Conservation (phyloP, 768 basidiomycete genomes). For the Gelatoporia subvermispora region DNA sequence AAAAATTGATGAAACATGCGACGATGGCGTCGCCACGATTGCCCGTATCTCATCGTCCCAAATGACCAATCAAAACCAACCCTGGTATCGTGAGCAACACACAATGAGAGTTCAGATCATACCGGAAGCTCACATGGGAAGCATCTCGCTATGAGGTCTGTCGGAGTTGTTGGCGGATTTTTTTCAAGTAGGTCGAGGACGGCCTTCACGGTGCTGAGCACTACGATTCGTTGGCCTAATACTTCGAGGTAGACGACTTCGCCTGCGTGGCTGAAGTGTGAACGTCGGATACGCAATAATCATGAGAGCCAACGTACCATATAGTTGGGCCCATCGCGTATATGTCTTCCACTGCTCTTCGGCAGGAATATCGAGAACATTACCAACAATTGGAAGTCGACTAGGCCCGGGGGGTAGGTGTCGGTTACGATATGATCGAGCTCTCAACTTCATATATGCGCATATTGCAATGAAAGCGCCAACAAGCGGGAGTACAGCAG, state of each 20-base stretch:
- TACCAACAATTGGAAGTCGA: neutral
- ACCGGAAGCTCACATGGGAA: neutral
- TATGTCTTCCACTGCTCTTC: constrained; percentile 6
- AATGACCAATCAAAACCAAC: constrained; percentile 3
- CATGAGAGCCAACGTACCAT: neutral
- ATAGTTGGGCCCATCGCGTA: neutral
- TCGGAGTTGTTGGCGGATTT: constrained; percentile 26
- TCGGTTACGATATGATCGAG: neutral
- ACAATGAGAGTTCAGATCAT: neutral
- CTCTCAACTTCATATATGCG: no score
- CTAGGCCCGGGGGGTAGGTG: constrained; percentile 5
- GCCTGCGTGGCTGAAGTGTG: neutral
- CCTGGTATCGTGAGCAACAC: neutral
- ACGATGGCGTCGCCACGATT: constrained; percentile 10
- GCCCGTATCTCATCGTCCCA: constrained; percentile 3
- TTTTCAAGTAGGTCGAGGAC: constrained; percentile 28
- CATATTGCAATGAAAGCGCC: no score
- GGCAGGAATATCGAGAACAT: constrained; percentile 2
- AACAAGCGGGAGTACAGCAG: no score
- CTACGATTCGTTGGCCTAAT: constrained; percentile 15
- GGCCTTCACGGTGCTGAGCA: constrained; percentile 23
- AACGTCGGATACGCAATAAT: no score
- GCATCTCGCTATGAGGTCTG: constrained; percentile 17
- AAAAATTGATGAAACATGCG: constrained; percentile 9
- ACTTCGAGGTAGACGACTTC: constrained; percentile 18